Conservation (phyloP, 2,329 filamentous ascomycete genomes). For the Pyrenophora seminiperda region DNA sequence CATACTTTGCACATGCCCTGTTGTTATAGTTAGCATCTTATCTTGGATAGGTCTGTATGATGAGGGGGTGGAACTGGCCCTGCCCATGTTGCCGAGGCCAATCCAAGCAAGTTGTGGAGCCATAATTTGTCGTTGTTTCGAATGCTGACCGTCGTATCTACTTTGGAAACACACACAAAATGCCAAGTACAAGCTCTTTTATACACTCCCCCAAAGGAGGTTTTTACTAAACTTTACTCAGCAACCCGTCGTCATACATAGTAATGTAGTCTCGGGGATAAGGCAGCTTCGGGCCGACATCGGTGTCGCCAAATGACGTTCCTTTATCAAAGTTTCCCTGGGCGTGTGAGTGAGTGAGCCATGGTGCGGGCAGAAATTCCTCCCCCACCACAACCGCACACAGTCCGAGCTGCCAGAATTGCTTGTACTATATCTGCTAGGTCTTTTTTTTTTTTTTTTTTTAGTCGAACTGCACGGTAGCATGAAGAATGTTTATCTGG, state of each 20-base stretch:
- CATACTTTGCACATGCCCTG: slow-evolving; percentile 72
- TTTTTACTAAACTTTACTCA: not conserved
- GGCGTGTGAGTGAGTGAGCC: no score
- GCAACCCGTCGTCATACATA: slow-evolving; percentile 1
- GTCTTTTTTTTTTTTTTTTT: no score
- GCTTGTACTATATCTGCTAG: no score
- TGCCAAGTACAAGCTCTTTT: not conserved
- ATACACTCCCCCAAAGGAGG: not conserved
- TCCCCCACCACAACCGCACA: slow-evolving; percentile 8
- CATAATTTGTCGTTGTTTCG: slow-evolving; percentile 38
- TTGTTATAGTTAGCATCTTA: slow-evolving; percentile 42
- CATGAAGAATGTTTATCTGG: slow-evolving; percentile 48
- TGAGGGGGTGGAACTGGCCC: slow-evolving; percentile 60
- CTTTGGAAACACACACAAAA: not conserved
- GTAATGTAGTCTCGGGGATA: slow-evolving; percentile 9
- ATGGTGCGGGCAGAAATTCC: slow-evolving; percentile 10
- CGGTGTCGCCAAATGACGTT: slow-evolving; percentile 26
- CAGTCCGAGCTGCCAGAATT: slow-evolving; percentile 10
- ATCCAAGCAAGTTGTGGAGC: slow-evolving; percentile 71
- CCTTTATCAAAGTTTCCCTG: slow-evolving; percentile 8
- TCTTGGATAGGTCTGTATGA: slow-evolving; percentile 1
- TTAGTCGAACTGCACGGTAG: slow-evolving; percentile 32
- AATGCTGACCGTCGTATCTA: slow-evolving; percentile 3
- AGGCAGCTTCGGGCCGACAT: slow-evolving; percentile 16
- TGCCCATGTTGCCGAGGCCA: slow-evolving; percentile 86